Conservation (phyloP, 2,329 filamentous ascomycete genomes). For the Pseudogymnoascus sp. region DNA sequence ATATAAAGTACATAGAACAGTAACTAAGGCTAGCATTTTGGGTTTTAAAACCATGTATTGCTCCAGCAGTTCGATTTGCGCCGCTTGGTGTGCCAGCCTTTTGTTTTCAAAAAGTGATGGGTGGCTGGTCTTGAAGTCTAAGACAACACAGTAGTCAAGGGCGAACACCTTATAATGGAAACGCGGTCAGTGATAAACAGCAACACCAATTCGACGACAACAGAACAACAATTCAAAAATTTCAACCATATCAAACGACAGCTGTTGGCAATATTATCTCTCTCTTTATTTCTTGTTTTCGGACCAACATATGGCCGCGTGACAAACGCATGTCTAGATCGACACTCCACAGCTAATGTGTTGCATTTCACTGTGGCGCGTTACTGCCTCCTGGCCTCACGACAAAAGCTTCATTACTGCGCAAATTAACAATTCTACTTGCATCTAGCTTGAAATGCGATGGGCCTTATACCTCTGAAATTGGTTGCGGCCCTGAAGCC, state of each 20-base stretch:
- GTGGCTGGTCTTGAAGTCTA: slow-evolving; percentile 4
- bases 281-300: neutral
- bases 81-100: slow-evolving; percentile 13
- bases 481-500: neutral
- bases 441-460: neutral
- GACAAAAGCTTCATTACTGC: neutral
- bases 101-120: slow-evolving; percentile 14
- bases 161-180: neutral
- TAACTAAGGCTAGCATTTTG: neutral
- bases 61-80: neutral
- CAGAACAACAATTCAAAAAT: neutral
- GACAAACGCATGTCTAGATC: neutral
- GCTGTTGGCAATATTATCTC: neutral
- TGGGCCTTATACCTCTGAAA: slow-evolving; percentile 1
- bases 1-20: neutral
- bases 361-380: neutral
- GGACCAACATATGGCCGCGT: neutral
- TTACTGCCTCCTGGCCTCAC: neutral
- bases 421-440: neutral
- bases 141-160: neutral
- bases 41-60: neutral
- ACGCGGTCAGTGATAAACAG: slow-evolving; percentile 3
- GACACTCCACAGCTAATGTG: neutral
- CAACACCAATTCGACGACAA: neutral
- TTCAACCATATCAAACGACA: neutral